Percentiles rank a stretch among this genome's conserved stretches.
Evolutionary conservation across 2,329 filamentous ascomycete genomes (phyloP).

Genomic region (Fusarium temperatum): DNA sequence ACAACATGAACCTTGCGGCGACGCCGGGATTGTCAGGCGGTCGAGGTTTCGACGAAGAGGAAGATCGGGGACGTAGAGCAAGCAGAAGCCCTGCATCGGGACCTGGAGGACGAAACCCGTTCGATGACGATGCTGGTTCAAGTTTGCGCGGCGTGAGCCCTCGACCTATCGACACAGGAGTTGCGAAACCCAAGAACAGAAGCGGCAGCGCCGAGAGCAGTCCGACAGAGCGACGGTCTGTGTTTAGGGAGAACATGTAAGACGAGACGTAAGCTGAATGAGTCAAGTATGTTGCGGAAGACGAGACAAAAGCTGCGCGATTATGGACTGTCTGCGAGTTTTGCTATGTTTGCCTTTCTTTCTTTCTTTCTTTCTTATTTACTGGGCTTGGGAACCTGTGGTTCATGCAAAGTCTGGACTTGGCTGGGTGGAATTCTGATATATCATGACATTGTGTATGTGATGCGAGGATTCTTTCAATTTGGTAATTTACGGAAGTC

Average conservation of each 20-base stretch:
- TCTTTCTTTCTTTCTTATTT: neutral
- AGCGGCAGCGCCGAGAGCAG: constrained; percentile 58
- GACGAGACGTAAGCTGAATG: neutral
- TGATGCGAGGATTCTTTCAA: constrained; percentile 3
- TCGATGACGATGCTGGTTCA: constrained; percentile 73
- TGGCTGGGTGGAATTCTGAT: constrained; percentile 34
- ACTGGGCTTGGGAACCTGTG: neutral
- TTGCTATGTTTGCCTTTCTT: neutral
- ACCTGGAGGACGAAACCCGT: constrained; percentile 65
- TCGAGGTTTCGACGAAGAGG: constrained; percentile 40
- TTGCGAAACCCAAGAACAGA: constrained; percentile 39
- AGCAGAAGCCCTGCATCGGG: constrained; percentile 54
- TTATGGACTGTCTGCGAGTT: constrained; percentile 1
- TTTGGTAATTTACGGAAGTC: constrained; percentile 23
- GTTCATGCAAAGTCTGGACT: constrained; percentile 7
- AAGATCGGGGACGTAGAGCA: constrained; percentile 54
- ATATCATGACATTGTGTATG: constrained; percentile 26
- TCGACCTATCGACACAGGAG: constrained; percentile 69
- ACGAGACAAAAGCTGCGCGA: constrained; percentile 9
- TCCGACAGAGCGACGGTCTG: constrained; percentile 73
- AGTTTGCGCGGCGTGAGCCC: constrained; percentile 79
- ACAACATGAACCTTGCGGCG: constrained; percentile 59
- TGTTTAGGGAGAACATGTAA: constrained; percentile 76
- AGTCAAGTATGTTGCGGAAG: neutral
- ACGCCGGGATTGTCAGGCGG: constrained; percentile 44